These are phyloP conservation scores for Chaetothyriales sp. DNA, from an alignment of 2,329 filamentous ascomycete species.

Conservation along the genomic window DNA sequence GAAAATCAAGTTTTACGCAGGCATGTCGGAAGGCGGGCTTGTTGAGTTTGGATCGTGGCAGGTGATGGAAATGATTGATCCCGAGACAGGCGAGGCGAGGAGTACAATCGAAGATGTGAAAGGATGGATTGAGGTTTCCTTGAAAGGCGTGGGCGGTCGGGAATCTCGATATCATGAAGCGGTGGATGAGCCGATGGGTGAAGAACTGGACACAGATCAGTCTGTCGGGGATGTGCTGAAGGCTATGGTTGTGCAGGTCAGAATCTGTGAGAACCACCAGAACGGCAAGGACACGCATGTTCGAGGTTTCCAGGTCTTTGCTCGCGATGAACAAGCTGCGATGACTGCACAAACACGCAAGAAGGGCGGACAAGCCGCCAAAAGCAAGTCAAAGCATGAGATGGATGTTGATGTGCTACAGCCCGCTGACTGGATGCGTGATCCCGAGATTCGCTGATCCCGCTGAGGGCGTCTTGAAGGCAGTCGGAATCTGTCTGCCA, in stretches of 20 bases:
- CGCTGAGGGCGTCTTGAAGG: neutral
- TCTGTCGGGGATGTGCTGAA: constrained; percentile 57
- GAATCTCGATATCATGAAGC: constrained; percentile 17
- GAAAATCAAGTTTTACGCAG: constrained; percentile 74
- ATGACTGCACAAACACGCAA: neutral
- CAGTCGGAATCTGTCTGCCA: neutral
- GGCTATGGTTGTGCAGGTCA: constrained; percentile 78
- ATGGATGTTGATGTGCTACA: constrained; percentile 23
- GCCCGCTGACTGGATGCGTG: constrained; percentile 36
- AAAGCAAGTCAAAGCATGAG: constrained; percentile 7
- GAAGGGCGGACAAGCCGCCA: constrained; percentile 11
- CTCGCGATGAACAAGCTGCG: constrained; percentile 26
- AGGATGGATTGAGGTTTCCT: constrained; percentile 80
- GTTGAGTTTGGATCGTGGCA: constrained; percentile 73
- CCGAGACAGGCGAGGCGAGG: constrained; percentile 15
- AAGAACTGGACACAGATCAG: constrained; percentile 15
- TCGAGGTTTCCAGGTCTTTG: constrained; percentile 76
- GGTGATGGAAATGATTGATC: constrained; percentile 48
- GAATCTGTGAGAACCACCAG: constrained; percentile 90
- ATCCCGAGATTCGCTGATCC: constrained; percentile 31
- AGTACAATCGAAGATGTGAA: constrained; percentile 25
- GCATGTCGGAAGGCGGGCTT: constrained; percentile 80
- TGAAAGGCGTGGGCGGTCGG: constrained; percentile 44
- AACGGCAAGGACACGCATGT: constrained; percentile 99
- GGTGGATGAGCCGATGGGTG: constrained; percentile 11